Percentiles rank a stretch among this genome's conserved stretches.
phyloP scores from a whole-genome alignment of 2,329 filamentous ascomycete genomes.

The Coleophoma crateriformis region DNA sequence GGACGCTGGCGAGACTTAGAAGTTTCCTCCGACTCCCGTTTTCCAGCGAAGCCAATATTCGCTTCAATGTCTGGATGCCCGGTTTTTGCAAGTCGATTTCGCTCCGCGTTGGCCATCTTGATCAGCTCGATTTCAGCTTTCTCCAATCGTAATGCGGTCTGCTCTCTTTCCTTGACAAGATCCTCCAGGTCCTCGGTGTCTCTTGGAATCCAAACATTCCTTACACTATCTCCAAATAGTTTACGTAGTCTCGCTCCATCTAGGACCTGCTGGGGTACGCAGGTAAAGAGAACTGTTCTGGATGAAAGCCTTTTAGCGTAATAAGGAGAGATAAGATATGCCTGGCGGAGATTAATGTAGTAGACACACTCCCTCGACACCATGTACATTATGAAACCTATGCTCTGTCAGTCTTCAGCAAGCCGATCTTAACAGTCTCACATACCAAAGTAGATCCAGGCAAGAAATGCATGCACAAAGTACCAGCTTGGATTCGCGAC shows the following conservation, averaged over 20 bases:
- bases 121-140: constrained; percentile 59
- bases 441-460: constrained; percentile 54
- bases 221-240: constrained; percentile 57
- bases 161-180: constrained; percentile 53
- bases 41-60: background rate
- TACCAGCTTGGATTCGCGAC: constrained; percentile 42
- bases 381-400: constrained; percentile 57
- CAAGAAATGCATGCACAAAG: constrained; percentile 55
- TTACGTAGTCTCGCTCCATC: constrained; percentile 49
- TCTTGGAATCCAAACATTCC: constrained; percentile 58
- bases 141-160: constrained; percentile 56
- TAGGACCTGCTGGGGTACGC: constrained; percentile 56
- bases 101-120: constrained; percentile 48
- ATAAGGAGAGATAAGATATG: constrained; percentile 60
- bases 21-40: background rate
- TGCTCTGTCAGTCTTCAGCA: too few species aligned
- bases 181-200: constrained; percentile 54
- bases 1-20: background rate
- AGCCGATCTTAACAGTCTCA: background rate
- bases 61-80: constrained; percentile 30
- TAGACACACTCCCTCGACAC: constrained; percentile 62
- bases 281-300: constrained; percentile 61
- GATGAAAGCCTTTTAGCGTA: constrained; percentile 62
- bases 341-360: constrained; percentile 65
- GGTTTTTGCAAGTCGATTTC: constrained; percentile 47